These are phyloP conservation scores for Forsythia viridissima DNA, from an alignment of 257 asterid species.

Conservation along the genomic window DNA sequence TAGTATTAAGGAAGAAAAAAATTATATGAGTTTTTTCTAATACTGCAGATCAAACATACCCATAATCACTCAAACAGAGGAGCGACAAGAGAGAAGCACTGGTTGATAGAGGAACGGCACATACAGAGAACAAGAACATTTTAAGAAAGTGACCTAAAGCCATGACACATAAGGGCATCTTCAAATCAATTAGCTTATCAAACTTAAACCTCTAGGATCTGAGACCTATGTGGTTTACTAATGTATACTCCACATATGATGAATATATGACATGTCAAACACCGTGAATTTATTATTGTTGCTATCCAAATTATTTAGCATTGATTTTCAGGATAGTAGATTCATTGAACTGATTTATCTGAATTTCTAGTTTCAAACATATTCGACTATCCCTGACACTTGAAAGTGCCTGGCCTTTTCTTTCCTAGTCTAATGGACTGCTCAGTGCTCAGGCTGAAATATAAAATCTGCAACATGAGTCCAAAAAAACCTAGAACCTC, in stretches of 20 bases:
- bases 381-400: background rate
- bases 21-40: background rate
- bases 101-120: background rate
- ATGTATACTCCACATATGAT: background rate
- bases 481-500: background rate
- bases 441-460: background rate
- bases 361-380: background rate
- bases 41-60: background rate
- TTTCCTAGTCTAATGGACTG: background rate
- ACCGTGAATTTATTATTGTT: background rate
- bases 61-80: background rate
- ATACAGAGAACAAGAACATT: background rate
- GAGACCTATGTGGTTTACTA: background rate
- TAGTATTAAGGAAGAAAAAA: background rate
- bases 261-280: background rate
- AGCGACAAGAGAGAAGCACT: background rate
- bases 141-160: background rate
- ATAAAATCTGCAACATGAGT: background rate
- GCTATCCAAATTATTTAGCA: background rate
- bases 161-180: background rate
- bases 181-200: background rate
- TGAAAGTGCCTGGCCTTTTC: background rate
- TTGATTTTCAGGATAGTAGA: background rate
- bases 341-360: background rate
- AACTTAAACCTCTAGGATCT: background rate